Percentiles rank a stretch among this genome's conserved stretches.
Conservation (phyloP, 1,284 basidiomycete species). For the Ceratobasidium sp. region DNA sequence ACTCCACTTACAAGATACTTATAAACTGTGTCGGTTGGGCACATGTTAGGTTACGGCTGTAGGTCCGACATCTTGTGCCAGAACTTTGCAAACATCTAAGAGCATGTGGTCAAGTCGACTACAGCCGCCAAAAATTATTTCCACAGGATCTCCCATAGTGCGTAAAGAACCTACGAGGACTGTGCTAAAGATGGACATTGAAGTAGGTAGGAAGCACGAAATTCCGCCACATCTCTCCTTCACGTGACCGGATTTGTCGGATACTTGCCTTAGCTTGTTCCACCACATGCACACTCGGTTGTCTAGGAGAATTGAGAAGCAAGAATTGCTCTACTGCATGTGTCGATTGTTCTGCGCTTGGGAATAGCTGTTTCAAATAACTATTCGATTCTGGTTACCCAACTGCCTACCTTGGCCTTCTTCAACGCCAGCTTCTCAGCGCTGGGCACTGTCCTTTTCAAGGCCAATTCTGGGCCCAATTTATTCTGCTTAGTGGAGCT, state of each 20-base stretch:
- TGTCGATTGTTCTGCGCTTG: too few species aligned
- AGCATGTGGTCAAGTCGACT: not conserved
- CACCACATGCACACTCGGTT: not conserved
- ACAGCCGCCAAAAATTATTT: slow-evolving; percentile 2
- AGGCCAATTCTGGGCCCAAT: too few species aligned
- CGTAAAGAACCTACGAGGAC: too few species aligned
- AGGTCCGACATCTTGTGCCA: not conserved
- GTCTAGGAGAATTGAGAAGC: slow-evolving; percentile 18
- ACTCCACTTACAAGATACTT: not conserved
- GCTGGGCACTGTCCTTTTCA: too few species aligned
- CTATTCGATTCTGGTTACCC: too few species aligned
- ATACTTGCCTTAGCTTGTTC: not conserved
- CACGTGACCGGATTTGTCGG: not conserved
- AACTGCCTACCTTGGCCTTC: too few species aligned
- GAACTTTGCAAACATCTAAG: not conserved
- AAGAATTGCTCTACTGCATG: too few species aligned
- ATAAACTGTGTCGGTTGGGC: not conserved
- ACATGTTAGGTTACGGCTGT: not conserved
- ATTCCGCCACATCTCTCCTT: not conserved
- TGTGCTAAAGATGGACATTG: not conserved
- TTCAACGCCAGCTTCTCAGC: too few species aligned
- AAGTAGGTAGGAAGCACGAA: not conserved
- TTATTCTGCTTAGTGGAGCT: too few species aligned
- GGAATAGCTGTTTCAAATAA: too few species aligned
- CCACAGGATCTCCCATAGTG: not conserved